Base-by-base conservation (phyloP, 352 stramenopile species). In the Phytophthora foliorum region DNA sequence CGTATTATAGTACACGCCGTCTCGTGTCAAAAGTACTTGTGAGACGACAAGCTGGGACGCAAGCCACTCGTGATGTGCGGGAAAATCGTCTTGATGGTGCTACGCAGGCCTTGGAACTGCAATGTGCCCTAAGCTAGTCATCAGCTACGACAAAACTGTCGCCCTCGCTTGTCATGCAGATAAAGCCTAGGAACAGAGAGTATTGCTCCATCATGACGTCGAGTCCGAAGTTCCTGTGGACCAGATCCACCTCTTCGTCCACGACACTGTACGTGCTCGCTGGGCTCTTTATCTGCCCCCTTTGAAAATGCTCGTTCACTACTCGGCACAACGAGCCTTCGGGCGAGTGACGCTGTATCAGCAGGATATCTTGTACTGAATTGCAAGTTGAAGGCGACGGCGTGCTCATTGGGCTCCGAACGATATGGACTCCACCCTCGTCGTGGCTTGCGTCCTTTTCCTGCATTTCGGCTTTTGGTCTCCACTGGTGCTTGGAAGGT, bases 61-160 rank as follows among this genome's bases (percentile, higher is more conserved):
- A 25, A 87, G 57, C 50, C 53, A 67, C 27, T 80, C 70, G 45
- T 84, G 21, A 82, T 36, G 27, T 87, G 78, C 10, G 78, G 78
- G 45, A 87, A 82, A 45, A 87, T 67, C 8, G 57, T 69, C 3
- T 62, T 57, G 48, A 86, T 79, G 13, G 78, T 84, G 41, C 69
- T 73, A 24, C 70, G 57, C 14, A 87, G 48, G 32, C 84, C 73
- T 58, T 84, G 64, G 44, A 87, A 84, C 31, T 57, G 67, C 39
- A 78, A 44, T 4, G 59, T 57, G 0, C n/a, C 31, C 11, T 31
- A 46, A 2, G 19, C 22, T 2, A 57, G 14, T 46, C 32, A 6
- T 46, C 51, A 5, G 51, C 31, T 13, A 3, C 13, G 17, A 57
- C 32, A 13, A 57, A 13, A 11, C 14, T 45, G n/a, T 57, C 49